phyloP scores from a whole-genome alignment of 345 rosid genomes.

The Clausena lansium region DNA sequence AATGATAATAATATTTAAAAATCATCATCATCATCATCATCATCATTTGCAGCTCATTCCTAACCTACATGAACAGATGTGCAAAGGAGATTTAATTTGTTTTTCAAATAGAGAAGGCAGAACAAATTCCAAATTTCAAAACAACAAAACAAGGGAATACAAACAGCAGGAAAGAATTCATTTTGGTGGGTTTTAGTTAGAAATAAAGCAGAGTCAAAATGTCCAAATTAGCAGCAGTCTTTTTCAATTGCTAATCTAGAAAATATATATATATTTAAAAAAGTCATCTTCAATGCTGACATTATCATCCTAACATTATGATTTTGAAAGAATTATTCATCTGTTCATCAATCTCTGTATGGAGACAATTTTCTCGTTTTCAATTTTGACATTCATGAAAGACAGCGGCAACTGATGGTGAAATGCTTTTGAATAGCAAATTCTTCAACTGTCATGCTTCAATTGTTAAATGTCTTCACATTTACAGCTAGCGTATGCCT shows the following conservation, averaged over 20 bases:
- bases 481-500: too few species aligned
- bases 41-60: neutral
- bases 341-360: slow-evolving; percentile 2
- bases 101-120: neutral
- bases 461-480: neutral
- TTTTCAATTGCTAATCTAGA: neutral
- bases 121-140: neutral
- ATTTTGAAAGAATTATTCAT: neutral
- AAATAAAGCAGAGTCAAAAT: neutral
- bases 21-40: too few species aligned
- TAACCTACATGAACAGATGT: neutral
- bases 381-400: slow-evolving; percentile 6
- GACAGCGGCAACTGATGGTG: neutral
- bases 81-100: neutral
- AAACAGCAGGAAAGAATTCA: neutral
- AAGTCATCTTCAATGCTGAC: neutral
- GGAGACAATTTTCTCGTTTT: neutral
- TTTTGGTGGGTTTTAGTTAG: neutral
- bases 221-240: neutral
- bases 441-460: neutral
- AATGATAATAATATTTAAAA: too few species aligned
- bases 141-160: neutral
- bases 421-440: neutral
- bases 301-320: neutral
- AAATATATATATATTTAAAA: neutral